phyloP scores from a whole-genome alignment of 2,329 filamentous ascomycete genomes.

The Fusarium graminum region DNA sequence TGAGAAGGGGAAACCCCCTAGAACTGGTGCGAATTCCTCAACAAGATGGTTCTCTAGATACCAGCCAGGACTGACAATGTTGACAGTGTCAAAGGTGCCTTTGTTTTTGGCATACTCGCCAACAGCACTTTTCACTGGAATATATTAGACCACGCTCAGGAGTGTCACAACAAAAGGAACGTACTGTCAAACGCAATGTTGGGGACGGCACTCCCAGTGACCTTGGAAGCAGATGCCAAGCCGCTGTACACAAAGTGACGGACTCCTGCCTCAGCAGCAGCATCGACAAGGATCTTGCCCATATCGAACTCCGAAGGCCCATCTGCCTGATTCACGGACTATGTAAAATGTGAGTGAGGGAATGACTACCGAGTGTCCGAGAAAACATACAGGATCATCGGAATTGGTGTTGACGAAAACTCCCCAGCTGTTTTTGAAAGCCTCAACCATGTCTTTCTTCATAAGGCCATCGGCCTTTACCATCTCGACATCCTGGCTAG shows the following conservation, averaged over 20 bases:
- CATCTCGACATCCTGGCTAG: conserved; percentile 48
- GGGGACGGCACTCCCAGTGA: conserved; percentile 52
- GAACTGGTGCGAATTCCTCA: conserved; percentile 51
- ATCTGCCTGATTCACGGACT: conserved; percentile 46
- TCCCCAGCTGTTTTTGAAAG: conserved; percentile 52
- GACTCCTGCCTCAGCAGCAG: conserved; percentile 52
- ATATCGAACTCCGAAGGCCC: conserved; percentile 54
- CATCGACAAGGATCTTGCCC: conserved; percentile 53
- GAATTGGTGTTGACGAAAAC: conserved; percentile 54
- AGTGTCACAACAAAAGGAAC: neutral
- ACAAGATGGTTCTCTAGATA: conserved; percentile 59
- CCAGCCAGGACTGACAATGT: conserved; percentile 56
- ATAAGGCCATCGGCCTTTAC: conserved; percentile 50
- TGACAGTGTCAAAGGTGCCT: conserved; percentile 53
- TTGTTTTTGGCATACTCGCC: conserved; percentile 54
- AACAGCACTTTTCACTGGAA: conserved; percentile 55
- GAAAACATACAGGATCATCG: conserved; percentile 48
- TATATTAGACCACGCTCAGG: neutral
- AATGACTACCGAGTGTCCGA: neutral
- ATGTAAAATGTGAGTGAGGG: conserved; percentile 19
- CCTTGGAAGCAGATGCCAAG: conserved; percentile 50
- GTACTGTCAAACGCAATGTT: conserved; percentile 54
- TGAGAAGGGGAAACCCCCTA: conserved; percentile 58
- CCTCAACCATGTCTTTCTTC: conserved; percentile 43
- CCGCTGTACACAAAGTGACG: conserved; percentile 56